Conservation (phyloP, 306 rosid species). For the Cicer pinnatifidum region DNA sequence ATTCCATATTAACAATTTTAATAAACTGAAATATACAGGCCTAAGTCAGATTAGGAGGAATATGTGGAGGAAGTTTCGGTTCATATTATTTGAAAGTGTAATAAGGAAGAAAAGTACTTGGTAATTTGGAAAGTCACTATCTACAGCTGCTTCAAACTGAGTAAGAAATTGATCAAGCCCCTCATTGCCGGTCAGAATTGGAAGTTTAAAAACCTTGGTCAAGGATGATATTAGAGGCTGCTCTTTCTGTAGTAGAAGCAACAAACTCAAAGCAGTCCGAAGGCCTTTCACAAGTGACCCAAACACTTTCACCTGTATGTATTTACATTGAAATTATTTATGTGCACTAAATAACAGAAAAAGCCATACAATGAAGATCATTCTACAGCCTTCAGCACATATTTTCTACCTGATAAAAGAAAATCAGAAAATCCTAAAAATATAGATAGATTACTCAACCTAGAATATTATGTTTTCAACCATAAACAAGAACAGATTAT, state of each 20-base stretch:
- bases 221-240: constrained; percentile 54
- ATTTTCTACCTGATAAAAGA: not conserved
- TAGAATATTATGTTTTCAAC: constrained; percentile 2
- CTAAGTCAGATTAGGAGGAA: not conserved
- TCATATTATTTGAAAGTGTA: not conserved
- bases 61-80: not conserved
- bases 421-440: constrained; percentile 11
- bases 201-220: constrained; percentile 64
- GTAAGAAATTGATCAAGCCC: constrained; percentile 83
- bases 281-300: constrained; percentile 90
- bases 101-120: constrained; percentile 56
- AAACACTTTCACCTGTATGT: constrained; percentile 79
- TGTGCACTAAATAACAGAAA: constrained; percentile 17
- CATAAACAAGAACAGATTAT: constrained; percentile 6
- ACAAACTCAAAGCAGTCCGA: constrained; percentile 70
- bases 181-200: constrained; percentile 57
- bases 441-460: constrained; percentile 1
- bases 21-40: not conserved
- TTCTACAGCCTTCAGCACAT: not conserved
- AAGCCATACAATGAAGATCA: constrained; percentile 7
- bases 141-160: constrained; percentile 93
- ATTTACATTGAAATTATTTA: constrained; percentile 34
- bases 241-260: constrained; percentile 71
- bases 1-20: constrained; percentile 14
- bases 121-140: constrained; percentile 82